A percentile compares a stretch with the other conserved stretches of the same genome.
phyloP scores from a whole-genome alignment of 257 asterid genomes.

The Marsdenia floribunda region DNA sequence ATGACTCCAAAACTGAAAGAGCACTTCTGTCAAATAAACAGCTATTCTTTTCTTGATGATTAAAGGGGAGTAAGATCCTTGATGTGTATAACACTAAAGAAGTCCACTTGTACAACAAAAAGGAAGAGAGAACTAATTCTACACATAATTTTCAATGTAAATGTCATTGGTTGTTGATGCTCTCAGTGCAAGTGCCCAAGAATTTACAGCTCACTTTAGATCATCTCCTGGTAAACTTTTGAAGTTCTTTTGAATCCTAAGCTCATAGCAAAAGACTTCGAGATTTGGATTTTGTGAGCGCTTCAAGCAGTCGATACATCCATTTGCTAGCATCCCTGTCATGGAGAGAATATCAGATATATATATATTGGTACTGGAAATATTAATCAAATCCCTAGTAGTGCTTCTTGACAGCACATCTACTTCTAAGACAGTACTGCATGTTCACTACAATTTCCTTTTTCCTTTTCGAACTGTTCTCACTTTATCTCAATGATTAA shows the following conservation, averaged over 20 bases:
- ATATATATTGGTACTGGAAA: neutral
- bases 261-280: constrained; percentile 49
- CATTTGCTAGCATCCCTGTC: constrained; percentile 94
- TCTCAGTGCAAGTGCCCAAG: neutral
- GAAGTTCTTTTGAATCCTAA: constrained; percentile 11
- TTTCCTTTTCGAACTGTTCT: too few species aligned
- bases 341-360: neutral
- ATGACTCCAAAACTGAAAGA: neutral
- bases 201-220: neutral
- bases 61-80: neutral
- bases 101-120: neutral
- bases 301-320: constrained; percentile 76
- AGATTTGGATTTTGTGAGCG: constrained; percentile 53
- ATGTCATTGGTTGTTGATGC: neutral
- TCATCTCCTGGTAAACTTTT: constrained; percentile 7
- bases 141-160: constrained; percentile 6
- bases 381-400: neutral
- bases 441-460: neutral
- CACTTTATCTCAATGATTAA: neutral
- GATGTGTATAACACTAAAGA: neutral
- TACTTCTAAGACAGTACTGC: too few species aligned
- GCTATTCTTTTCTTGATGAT: too few species aligned
- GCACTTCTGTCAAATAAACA: neutral
- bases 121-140: neutral
- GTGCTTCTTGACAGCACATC: too few species aligned